Evolutionary conservation across 768 basidiomycete genomes (phyloP).

Genomic region (Leccinum sublutescens): DNA sequence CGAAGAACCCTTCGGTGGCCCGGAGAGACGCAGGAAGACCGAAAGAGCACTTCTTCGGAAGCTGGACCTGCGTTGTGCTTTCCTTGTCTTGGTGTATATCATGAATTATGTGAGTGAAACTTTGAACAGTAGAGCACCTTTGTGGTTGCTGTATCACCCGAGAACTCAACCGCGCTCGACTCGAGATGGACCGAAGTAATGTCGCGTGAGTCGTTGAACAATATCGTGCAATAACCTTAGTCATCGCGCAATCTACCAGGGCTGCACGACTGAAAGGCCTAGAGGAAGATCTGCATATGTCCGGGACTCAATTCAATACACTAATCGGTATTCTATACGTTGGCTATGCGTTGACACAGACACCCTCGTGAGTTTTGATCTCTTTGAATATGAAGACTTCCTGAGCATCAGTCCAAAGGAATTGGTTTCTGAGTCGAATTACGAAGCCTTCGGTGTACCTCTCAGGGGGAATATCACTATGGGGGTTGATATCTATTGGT

Average conservation of each 20-base stretch:
- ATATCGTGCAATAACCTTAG: not conserved
- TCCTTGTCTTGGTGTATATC: constrained; percentile 46
- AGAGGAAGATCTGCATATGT: constrained; percentile 60
- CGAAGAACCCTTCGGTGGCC: constrained; percentile 36
- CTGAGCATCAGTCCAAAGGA: constrained; percentile 38
- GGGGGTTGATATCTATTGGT: constrained; percentile 63
- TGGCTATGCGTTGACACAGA: constrained; percentile 73
- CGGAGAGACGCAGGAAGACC: constrained; percentile 35
- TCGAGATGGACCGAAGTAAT: constrained; percentile 68
- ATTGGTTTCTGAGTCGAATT: constrained; percentile 64
- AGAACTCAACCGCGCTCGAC: not conserved
- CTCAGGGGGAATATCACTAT: constrained; percentile 62
- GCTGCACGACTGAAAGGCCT: constrained; percentile 71
- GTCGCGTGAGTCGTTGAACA: constrained; percentile 43
- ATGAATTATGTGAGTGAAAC: constrained; percentile 43
- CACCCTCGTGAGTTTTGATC: constrained; percentile 53
- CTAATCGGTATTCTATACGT: constrained; percentile 65
- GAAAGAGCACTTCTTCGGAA: constrained; percentile 45
- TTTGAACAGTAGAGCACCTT: not conserved
- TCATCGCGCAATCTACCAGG: constrained; percentile 32
- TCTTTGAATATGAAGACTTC: not conserved
- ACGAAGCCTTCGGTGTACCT: constrained; percentile 66
- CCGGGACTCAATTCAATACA: constrained; percentile 62
- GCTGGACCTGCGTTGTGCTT: constrained; percentile 42
- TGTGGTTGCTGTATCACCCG: not conserved